Conservation (phyloP, 2,329 filamentous ascomycete genomes). For the Grosmannia clavigera region DNA sequence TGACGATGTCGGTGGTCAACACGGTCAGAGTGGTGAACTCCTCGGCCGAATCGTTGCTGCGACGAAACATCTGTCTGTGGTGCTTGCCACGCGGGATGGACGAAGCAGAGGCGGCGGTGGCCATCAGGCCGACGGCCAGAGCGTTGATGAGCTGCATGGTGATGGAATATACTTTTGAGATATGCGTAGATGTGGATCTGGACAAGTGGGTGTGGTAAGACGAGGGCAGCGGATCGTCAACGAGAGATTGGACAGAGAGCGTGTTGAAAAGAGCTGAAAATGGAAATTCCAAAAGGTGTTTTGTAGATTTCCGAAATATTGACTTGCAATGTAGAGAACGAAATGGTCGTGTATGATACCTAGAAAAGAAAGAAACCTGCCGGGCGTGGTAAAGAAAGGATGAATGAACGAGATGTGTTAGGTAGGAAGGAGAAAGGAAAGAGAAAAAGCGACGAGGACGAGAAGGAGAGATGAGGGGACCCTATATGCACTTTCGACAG, state of each 20-base stretch:
- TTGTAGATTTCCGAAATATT: not conserved
- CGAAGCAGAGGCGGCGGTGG: slow-evolving; percentile 29
- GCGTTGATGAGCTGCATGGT: slow-evolving; percentile 37
- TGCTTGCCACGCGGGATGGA: slow-evolving; percentile 22
- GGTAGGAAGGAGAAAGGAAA: not conserved
- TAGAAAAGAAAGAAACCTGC: not conserved
- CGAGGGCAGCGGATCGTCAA: not conserved
- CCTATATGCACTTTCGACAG: not conserved
- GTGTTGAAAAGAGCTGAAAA: slow-evolving; percentile 11
- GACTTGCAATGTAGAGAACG: not conserved
- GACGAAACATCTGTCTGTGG: slow-evolving; percentile 19
- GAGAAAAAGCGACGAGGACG: not conserved
- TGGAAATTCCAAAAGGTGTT: not conserved
- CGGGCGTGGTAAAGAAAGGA: not conserved
- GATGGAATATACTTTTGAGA: slow-evolving; percentile 7
- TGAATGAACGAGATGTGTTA: not conserved
- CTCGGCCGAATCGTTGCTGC: slow-evolving; percentile 22
- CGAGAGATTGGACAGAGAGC: not conserved
- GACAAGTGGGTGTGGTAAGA: not conserved
- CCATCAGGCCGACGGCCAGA: slow-evolving; percentile 30
- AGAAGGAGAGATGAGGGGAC: not conserved
- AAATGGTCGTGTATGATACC: not conserved
- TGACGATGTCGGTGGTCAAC: slow-evolving; percentile 28
- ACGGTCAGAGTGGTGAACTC: slow-evolving; percentile 28
- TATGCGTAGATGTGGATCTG: not conserved